Evolutionary conservation across 441 rosid genomes (phyloP).

Genomic region (Pelargonium citronellum): DNA sequence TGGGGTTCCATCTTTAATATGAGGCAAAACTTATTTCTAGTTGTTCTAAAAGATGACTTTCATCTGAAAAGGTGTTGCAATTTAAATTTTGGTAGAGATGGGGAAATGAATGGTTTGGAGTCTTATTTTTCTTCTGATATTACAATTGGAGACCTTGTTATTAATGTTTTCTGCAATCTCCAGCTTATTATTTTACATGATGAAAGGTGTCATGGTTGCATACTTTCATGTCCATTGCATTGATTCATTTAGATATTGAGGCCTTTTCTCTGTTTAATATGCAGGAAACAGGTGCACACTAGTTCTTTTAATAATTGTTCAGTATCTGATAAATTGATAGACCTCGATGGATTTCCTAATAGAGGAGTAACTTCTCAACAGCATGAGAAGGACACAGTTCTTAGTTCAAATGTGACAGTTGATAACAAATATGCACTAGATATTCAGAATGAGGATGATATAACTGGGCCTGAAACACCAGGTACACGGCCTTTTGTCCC

Average conservation of each 20-base stretch:
- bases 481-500: conserved; percentile 50
- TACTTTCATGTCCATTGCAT: not conserved
- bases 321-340: conserved; percentile 20
- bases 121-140: not conserved
- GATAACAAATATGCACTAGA: conserved; percentile 21
- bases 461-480: conserved; percentile 73
- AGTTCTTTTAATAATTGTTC: conserved; percentile 19
- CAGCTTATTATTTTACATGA: not conserved
- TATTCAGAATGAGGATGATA: conserved; percentile 32
- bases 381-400: conserved; percentile 28
- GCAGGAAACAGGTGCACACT: conserved; percentile 30
- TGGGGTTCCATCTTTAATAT: not conserved
- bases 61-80: not conserved
- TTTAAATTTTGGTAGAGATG: not conserved
- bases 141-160: not conserved
- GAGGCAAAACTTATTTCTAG: not conserved
- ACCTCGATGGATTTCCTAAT: conserved; percentile 17
- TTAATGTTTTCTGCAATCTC: not conserved
- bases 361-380: conserved; percentile 19
- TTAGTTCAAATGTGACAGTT: conserved; percentile 20
- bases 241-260: not conserved
- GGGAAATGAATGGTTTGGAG: too few relatives aligned
- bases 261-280: conserved; percentile 9
- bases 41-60: not conserved
- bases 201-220: not conserved